Evolutionary conservation across 2,329 filamentous ascomycete species (phyloP), one percentile per base, ranked within the genome.

Genomic region (Coniella lustricola): DNA sequence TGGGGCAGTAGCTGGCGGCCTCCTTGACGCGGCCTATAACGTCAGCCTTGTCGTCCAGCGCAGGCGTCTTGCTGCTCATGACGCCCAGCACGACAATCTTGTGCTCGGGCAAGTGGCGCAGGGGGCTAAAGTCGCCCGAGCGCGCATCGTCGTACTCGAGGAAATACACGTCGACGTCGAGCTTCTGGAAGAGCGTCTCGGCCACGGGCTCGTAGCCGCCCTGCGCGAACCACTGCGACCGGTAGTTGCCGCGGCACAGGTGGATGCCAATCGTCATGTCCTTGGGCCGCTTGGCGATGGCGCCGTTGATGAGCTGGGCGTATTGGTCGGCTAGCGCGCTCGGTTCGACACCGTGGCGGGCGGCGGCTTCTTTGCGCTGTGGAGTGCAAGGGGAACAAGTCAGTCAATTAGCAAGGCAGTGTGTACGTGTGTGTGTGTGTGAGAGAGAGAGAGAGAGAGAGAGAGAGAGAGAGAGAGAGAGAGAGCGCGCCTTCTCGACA

Each of bases 141-240:
- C 76, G 68, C 29, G 74, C 75, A 53, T 78, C 75, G 59, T 80
- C 76, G 60, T 76, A 80, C 61, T 80, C 76, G 56, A 80, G 70
- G 64, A 79, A 80, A 62, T 79, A 80, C 13, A 72, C 75, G 55
- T 79, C 75, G 3, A 70, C 63, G 0, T 72, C 73, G 48, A 66
- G 67, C 52, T 55, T 51, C 7, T 60, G 72, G 49, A 75, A 74
- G 59, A 70, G 67, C 12, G 70, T 72, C 21, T 50, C 49, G 44
- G 71, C 71, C 2, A 60, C 49, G 41, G 75, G 75, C 62, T 79
- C 76, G 64, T 80, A 80, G 33, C 75, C 75, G 40, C 76, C 76
- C 46, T 74, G 70, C 3, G 76, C 75, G 56, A 79, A 80, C 74
- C 75, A 78, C 59, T 76, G 74, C 44, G 64, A 69, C 14, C 75